phyloP scores from a whole-genome alignment of 2,329 filamentous ascomycete genomes.

The Verticillium klebahnii region DNA sequence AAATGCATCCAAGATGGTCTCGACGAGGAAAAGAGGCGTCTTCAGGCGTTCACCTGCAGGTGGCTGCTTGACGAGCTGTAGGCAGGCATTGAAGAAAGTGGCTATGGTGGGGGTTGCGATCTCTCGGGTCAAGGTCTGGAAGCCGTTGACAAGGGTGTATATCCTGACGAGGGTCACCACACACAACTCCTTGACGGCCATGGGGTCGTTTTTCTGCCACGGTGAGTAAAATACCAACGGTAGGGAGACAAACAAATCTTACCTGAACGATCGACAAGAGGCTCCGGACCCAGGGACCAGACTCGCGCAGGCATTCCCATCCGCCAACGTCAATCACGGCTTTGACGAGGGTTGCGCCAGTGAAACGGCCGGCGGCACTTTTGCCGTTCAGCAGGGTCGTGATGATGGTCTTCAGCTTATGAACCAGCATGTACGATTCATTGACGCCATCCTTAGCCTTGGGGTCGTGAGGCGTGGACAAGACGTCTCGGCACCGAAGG shows the following conservation, averaged over 20 bases:
- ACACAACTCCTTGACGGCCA: conserved; percentile 69
- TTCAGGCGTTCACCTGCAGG: conserved; percentile 31
- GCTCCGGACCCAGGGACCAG: conserved; percentile 72
- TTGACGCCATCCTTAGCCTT: conserved; percentile 56
- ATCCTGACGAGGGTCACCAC: conserved; percentile 77
- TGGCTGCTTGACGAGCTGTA: conserved; percentile 57
- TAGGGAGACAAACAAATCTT: conserved; percentile 6
- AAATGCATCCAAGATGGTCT: conserved; percentile 68
- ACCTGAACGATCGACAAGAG: conserved; percentile 71
- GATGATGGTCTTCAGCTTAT: conserved; percentile 77
- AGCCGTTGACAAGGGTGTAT: conserved; percentile 76
- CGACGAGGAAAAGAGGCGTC: conserved; percentile 47
- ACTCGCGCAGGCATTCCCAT: conserved; percentile 72
- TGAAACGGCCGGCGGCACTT: conserved; percentile 69
- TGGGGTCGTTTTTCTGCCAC: conserved; percentile 69
- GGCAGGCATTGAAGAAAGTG: conserved; percentile 66
- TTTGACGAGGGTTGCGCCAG: conserved; percentile 75
- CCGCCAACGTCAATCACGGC: conserved; percentile 76
- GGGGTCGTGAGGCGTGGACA: conserved; percentile 60
- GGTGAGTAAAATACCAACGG: background rate
- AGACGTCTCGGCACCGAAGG: conserved; percentile 50
- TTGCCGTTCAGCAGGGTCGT: conserved; percentile 75
- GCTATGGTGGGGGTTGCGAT: conserved; percentile 81
- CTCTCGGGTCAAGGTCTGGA: conserved; percentile 78
- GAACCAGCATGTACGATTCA: conserved; percentile 66